Base-by-base conservation (phyloP, 2,329 filamentous ascomycete species). In the Aspergillus fumigatus region DNA sequence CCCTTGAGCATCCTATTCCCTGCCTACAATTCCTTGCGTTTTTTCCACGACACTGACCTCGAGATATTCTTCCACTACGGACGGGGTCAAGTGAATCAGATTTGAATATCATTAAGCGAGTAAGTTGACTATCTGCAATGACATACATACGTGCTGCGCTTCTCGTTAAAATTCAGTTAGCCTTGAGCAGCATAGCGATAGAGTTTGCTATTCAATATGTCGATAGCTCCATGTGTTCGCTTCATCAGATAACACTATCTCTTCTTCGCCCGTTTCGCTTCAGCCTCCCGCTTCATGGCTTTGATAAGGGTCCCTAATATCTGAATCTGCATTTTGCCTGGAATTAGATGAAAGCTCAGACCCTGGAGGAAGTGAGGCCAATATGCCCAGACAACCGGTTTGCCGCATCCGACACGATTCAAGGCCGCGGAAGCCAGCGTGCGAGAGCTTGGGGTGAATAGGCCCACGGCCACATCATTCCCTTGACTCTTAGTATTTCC, bases 351-450 rank as follows among this genome's bases (percentile, higher is more conserved):
- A n/a, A 56, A 27, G 14, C 50, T 45, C 3, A 56, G 19, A 25
- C 6, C 50, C 52, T 68, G 68, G 21, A 75, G 3, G 54, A 62
- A 67, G 64, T 75, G 72, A 52, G 64, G 59, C 59, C 70, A 69
- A 61, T 71, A 73, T 2, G 68, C 70, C 52, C 63, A 65, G 10
- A 71, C 64, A 41, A 69, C 57, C 2, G 62, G 57, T 19, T 59
- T 56, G 1, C 70, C 70, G 60, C 69, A 74, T 14, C 75, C 74
- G 52, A 76, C 66, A 10, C 68, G 70, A 47, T 65, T 59, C 58
- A 77, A 60, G 0, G 62, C 67, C 3, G 67, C 64, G 26, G 63
- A 67, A 2, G 73, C 75, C 60, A 75, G 62, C 1, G 52, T 54
- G 32, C 59, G 59, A 3, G 66, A 61, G 40, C 57, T 62, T 1